Conservation (phyloP, 306 rosid species). For the Cucurbita argyrosperma region DNA sequence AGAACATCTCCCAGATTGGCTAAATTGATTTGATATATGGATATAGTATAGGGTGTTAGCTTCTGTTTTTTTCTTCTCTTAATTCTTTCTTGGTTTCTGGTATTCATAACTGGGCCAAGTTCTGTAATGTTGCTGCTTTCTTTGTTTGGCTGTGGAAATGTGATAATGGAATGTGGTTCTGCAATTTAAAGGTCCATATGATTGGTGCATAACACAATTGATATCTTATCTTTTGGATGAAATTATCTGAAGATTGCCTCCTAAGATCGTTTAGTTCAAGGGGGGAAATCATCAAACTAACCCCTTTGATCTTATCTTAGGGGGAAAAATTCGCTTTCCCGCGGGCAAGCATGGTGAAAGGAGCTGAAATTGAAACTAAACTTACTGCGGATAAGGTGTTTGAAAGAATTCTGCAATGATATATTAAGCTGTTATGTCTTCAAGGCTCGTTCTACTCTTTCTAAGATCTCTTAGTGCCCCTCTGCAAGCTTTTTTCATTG, state of each 20-base stretch:
- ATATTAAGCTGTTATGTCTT: background rate
- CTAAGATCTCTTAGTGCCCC: background rate
- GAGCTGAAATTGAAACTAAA: background rate
- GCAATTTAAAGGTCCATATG: background rate
- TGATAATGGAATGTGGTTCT: background rate
- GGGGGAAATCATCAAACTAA: background rate
- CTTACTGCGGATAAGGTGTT: background rate
- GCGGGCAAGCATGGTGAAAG: too few relatives aligned
- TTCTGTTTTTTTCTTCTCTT: background rate
- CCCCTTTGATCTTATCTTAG: background rate
- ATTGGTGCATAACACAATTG: too few relatives aligned
- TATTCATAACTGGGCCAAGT: background rate
- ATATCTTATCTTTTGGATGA: background rate
- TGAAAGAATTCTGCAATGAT: background rate
- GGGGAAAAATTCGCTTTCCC: too few relatives aligned
- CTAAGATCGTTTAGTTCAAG: background rate
- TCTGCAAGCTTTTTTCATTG: background rate
- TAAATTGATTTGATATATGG: conserved; percentile 2
- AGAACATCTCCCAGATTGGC: conserved; percentile 52
- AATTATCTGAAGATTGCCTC: background rate
- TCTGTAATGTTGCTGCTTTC: background rate
- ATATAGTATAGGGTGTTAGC: background rate
- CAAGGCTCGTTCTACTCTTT: background rate
- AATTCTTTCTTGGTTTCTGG: background rate
- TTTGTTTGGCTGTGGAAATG: background rate